phyloP scores from a whole-genome alignment of 1,139 yeast genomes.

The Diutina sp. region DNA sequence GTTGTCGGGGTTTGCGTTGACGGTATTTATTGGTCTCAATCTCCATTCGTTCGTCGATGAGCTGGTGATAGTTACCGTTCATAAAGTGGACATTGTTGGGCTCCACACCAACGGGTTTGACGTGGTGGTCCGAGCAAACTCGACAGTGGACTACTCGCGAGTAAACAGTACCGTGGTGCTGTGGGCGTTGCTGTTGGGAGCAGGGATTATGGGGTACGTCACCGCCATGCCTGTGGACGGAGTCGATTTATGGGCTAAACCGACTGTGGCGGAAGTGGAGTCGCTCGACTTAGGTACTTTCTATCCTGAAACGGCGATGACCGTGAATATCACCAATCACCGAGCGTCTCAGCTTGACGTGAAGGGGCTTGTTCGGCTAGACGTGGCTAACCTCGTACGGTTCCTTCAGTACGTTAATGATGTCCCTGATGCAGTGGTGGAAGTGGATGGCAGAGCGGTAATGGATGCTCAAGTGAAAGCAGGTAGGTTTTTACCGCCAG shows the following conservation, averaged over 20 bases:
- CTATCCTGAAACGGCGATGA: neutral
- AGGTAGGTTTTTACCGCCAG: neutral
- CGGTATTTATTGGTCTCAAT: neutral
- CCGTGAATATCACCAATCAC: neutral
- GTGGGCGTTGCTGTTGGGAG: neutral
- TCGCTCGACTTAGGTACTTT: neutral
- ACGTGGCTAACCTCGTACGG: neutral
- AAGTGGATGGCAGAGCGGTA: neutral
- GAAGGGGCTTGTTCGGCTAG: neutral
- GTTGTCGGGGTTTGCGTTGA: neutral
- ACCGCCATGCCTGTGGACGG: neutral
- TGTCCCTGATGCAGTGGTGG: neutral
- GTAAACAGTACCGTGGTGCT: neutral
- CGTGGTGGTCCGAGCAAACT: neutral
- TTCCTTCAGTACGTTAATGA: neutral
- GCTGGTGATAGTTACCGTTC: neutral
- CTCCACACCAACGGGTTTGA: conserved; percentile 1
- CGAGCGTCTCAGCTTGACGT: neutral
- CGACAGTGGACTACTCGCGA: neutral
- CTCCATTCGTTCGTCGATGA: neutral
- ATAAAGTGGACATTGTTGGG: neutral
- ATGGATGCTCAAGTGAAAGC: neutral
- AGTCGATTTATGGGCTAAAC: neutral
- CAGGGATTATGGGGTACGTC: neutral
- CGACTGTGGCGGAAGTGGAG: neutral